These are phyloP conservation scores for Plasmodium vivax DNA, from an alignment of 169 alveolate genomes.

Conservation along the genomic window DNA sequence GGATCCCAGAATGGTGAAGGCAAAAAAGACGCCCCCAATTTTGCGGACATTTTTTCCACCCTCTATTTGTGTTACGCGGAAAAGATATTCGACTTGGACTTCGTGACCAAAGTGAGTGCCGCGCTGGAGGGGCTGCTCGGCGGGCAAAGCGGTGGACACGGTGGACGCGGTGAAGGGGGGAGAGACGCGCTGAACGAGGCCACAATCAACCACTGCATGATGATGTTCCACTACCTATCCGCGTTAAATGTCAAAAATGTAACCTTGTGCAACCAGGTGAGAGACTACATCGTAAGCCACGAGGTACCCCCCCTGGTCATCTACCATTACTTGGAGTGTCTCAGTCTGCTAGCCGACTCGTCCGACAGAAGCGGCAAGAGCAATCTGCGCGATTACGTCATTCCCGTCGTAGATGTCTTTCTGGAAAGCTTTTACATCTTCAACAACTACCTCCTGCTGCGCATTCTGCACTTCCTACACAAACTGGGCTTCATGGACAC, in stretches of 20 bases:
- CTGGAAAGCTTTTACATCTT: conserved; percentile 27
- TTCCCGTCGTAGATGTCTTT: conserved; percentile 27
- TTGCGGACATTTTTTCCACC: conserved; percentile 29
- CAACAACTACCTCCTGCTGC: conserved; percentile 36
- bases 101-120: conserved; percentile 26
- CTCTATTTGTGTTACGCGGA: conserved; percentile 60
- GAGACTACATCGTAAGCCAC: conserved; percentile 20
- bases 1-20: background rate
- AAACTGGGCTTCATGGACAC: conserved; percentile 16
- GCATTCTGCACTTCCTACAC: conserved; percentile 43
- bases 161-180: background rate
- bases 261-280: conserved; percentile 24
- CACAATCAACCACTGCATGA: conserved; percentile 25
- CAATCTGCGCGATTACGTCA: background rate
- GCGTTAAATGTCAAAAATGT: conserved; percentile 39
- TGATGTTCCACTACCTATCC: conserved; percentile 61
- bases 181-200: background rate
- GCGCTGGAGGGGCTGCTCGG: conserved; percentile 23
- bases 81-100: conserved; percentile 38
- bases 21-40: conserved; percentile 3
- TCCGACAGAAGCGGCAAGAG: background rate
- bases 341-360: conserved; percentile 4
- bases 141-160: background rate
- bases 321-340: conserved; percentile 54
- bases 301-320: conserved; percentile 43